Evolutionary conservation across 2,329 filamentous ascomycete species (phyloP), one percentile per base, ranked within the genome.

Genomic region (Aaosphaeria arxii): DNA sequence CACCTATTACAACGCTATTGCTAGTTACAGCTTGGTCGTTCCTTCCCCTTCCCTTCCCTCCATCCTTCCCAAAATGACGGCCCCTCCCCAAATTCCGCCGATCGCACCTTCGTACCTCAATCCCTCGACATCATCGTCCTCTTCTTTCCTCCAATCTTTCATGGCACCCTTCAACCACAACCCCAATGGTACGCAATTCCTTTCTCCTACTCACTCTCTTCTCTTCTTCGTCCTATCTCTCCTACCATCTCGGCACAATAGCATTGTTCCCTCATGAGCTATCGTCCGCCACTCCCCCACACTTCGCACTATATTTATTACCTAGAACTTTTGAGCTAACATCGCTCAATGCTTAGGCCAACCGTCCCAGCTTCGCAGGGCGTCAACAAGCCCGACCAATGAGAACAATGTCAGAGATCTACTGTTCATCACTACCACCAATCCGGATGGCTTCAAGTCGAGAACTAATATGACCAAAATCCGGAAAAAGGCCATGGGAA

Each of bases 401-500:
- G 47, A 46, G 36, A 44, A 40, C 48, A 47, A 50, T 47, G 46
- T 35, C 30, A 42, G 43, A 48, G 44, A 31, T 46, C 52, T 70
- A 35, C 52, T 53, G 4, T 72, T 66, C 48, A 66, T 72, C 49
- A 69, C 64, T 30, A 63, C 57, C 44, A 63, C 40, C 30, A 59
- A 58, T 11, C 68, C 59, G 28, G 58, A 51, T 5, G 61, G 65
- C 11, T 61, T 72, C 48, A 70, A 62, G 49, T 50, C 62, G 6
- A 63, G 55, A 43, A 51, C 55, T 40, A 52, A 54, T 30, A 70
- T 71, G 66, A 64, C 61, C 13, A 51, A 47, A 31, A 63, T 71
- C 33, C 66, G 69, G 35, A 65, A 65, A 40, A 56, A 58, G 43
- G 69, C 69, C 4, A 72, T 72, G 69, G 57, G 52, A 13, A 55